Conservation (phyloP, 805 yeast species). For the Monosporozyma aerobia region DNA sequence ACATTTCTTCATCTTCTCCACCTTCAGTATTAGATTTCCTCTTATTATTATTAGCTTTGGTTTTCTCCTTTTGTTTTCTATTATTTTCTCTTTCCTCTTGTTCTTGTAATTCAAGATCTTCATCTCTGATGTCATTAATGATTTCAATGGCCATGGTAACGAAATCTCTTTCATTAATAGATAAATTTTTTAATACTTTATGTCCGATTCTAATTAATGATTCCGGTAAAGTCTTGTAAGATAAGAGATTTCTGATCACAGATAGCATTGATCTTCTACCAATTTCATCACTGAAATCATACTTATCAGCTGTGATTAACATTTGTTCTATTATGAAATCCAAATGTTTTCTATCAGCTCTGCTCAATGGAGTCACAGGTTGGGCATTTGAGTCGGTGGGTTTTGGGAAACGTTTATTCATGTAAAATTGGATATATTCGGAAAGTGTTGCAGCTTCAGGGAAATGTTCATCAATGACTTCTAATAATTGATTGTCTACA, state of each 20-base stretch:
- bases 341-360: conserved; percentile 44
- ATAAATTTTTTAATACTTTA: conserved; percentile 56
- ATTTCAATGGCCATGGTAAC: conserved; percentile 78
- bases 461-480: conserved; percentile 54
- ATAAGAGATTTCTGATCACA: conserved; percentile 48
- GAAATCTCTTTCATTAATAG: conserved; percentile 77
- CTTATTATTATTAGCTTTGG: conserved; percentile 13
- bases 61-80: conserved; percentile 8
- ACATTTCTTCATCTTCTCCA: conserved; percentile 15
- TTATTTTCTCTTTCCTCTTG: conserved; percentile 14
- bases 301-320: conserved; percentile 52
- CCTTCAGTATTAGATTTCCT: conserved; percentile 18
- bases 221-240: conserved; percentile 48
- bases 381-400: conserved; percentile 4
- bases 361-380: conserved; percentile 9
- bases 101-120: conserved; percentile 36
- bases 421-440: conserved; percentile 44
- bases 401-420: conserved; percentile 36
- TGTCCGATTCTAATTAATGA: conserved; percentile 46
- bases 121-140: conserved; percentile 74
- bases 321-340: conserved; percentile 73
- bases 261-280: conserved; percentile 73
- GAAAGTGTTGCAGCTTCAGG: conserved; percentile 77
- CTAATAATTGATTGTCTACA: conserved; percentile 40
- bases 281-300: conserved; percentile 83